A percentile compares a stretch with the other conserved stretches of the same genome.
phyloP scores from a whole-genome alignment of 1,139 yeast species.

The Hanseniaspora gamundiae region DNA sequence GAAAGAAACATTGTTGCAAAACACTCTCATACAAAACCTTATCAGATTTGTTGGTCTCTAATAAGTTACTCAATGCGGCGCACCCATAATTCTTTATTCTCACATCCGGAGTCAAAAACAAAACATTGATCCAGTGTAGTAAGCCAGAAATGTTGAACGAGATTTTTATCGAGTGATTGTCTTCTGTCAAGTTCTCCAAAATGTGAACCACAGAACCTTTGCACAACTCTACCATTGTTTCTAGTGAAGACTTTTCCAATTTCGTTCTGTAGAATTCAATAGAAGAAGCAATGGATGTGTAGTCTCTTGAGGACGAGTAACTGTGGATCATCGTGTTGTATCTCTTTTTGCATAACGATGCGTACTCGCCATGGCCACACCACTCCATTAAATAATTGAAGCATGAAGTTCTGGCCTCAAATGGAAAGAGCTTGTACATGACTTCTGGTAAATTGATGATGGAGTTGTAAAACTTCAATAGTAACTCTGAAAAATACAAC shows the following conservation, averaged over 20 bases:
- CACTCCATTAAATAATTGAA: conserved; percentile 79
- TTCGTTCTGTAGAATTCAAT: conserved; percentile 72
- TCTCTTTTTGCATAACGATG: conserved; percentile 50
- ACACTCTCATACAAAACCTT: conserved; percentile 50
- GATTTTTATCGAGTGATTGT: conserved; percentile 28
- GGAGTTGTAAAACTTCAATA: conserved; percentile 57
- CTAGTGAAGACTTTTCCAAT: conserved; percentile 58
- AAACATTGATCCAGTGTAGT: conserved; percentile 66
- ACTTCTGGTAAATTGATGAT: conserved; percentile 24
- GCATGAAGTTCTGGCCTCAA: conserved; percentile 75
- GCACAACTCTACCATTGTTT: conserved; percentile 76
- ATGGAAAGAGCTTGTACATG: conserved; percentile 53
- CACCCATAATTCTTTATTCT: conserved; percentile 53
- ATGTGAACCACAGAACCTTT: conserved; percentile 48
- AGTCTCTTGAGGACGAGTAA: conserved; percentile 35
- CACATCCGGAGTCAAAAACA: conserved; percentile 49
- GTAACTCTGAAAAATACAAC: conserved; percentile 65
- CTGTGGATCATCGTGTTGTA: conserved; percentile 48
- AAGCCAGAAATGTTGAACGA: conserved; percentile 63
- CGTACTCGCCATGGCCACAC: conserved; percentile 80
- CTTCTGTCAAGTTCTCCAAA: conserved; percentile 30
- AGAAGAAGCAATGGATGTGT: conserved; percentile 40
- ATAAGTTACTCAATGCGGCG: conserved; percentile 57
- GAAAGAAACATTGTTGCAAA: conserved; percentile 54
- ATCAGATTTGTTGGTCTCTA: conserved; percentile 46